Base-by-base conservation (phyloP, 2,329 filamentous ascomycete species). In the Cladosporium sp. region DNA sequence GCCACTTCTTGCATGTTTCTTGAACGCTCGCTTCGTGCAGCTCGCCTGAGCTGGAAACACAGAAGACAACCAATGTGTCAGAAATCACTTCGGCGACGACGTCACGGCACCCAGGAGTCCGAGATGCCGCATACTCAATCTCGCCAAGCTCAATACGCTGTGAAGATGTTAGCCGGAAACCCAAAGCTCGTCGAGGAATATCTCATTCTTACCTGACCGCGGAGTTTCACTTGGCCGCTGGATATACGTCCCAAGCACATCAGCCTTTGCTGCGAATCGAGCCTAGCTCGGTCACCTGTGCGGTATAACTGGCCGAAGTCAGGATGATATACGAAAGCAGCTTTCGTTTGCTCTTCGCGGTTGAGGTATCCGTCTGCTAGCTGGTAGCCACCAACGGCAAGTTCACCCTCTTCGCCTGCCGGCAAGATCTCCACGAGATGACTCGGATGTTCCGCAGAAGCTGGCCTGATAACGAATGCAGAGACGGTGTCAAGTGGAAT, bases 341-440 rank as follows among this genome's bases (percentile, higher is more conserved):
- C 73, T 1, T 74, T 72, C 0, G 89, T 95, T 64, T 93, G 84
- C 44, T 91, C 83, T 0, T 82, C 79, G 9, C 89, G 80, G 63
- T 95, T 95, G 48, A 95, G 75, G 66, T 96, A 96, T 7, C 83
- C 87, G 46, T 80, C 74, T 8, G 91, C 89, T 46, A 95, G 76
- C 62, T 96, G 91, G 48, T 80, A 71, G 0, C 91, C 91, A 9
- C 89, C 89, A 28, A 96, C 75, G 2, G 84, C 87, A 31, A 96
- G 79, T 66, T 96, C 91, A 3, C 89, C 89, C 22, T 83, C 71
- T 55, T 88, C 77, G 0, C 87, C 88, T 6, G 78, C 56, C 0
- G 84, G 81, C 1, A 91, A 69, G 13, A 90, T 63, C 3, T 74
- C 70, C 72, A 6, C 70, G 59, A 6, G 60, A 41, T 3, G 59